A percentile compares a stretch with the other conserved stretches of the same genome.
These are phyloP conservation scores for Stemphylium vesicarium DNA, from an alignment of 2,329 filamentous ascomycete genomes.

Conservation along the genomic window DNA sequence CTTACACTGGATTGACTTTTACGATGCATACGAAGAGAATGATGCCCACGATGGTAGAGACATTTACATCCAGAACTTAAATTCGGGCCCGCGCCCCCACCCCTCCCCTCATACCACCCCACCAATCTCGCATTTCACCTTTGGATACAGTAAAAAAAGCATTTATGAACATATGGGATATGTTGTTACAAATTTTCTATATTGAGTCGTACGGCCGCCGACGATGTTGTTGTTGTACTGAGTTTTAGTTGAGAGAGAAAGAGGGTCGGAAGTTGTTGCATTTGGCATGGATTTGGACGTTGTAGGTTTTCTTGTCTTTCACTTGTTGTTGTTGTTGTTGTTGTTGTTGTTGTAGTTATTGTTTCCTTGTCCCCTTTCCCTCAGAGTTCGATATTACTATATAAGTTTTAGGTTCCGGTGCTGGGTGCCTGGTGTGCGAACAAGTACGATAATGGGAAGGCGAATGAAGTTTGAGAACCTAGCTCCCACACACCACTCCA, in stretches of 20 bases:
- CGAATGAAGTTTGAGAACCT: constrained; percentile 7
- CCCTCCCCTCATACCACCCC: no score
- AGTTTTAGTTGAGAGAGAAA: background rate
- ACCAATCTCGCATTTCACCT: constrained; percentile 17
- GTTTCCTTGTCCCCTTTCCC: background rate
- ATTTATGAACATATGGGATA: constrained; percentile 43
- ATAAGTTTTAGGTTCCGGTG: constrained; percentile 6
- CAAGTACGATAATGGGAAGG: constrained; percentile 16
- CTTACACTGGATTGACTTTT: constrained; percentile 41
- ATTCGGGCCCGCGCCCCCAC: constrained; percentile 40
- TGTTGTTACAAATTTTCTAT: constrained; percentile 7
- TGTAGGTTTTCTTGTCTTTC: background rate
- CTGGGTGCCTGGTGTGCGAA: constrained; percentile 9
- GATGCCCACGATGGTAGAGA: constrained; percentile 51
- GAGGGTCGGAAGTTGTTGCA: background rate
- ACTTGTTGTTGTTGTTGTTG: background rate
- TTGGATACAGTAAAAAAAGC: constrained; percentile 42
- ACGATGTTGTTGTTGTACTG: constrained; percentile 5
- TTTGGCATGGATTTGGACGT: constrained; percentile 10
- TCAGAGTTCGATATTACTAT: constrained; percentile 5
- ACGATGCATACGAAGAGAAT: constrained; percentile 51
- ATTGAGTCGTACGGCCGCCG: constrained; percentile 1
- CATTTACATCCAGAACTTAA: constrained; percentile 36
- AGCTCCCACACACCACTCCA: constrained; percentile 3
- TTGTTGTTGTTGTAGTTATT: background rate